Percentiles rank a stretch among this genome's conserved stretches.
phyloP scores from a whole-genome alignment of 1,284 basidiomycete genomes.

The Sporisorium graminicola region DNA sequence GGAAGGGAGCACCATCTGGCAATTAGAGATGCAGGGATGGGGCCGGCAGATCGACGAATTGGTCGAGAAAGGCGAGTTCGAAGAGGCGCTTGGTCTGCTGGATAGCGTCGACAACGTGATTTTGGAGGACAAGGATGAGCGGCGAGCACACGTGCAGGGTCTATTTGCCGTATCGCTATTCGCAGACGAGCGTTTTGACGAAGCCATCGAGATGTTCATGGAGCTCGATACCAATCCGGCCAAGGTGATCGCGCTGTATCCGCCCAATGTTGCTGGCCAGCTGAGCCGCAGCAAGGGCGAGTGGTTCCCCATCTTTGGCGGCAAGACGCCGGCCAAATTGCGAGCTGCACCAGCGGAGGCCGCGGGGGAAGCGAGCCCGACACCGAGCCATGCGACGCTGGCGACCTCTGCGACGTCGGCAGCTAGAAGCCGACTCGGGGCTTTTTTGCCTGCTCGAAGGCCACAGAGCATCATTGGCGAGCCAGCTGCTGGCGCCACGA shows the following conservation, averaged over 20 bases:
- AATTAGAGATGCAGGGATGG: constrained; percentile 80
- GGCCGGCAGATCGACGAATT: constrained; percentile 87
- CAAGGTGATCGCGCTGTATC: constrained; percentile 90
- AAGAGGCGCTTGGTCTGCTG: constrained; percentile 84
- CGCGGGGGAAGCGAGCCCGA: constrained; percentile 21
- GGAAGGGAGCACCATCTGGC: constrained; percentile 77
- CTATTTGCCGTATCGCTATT: constrained; percentile 80
- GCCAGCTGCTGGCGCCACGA: constrained; percentile 6
- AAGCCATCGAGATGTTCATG: constrained; percentile 88
- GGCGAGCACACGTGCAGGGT: constrained; percentile 72
- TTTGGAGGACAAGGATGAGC: constrained; percentile 75
- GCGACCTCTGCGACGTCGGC: constrained; percentile 29
- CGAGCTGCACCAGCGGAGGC: constrained; percentile 12
- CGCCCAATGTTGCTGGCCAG: constrained; percentile 82
- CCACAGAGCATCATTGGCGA: constrained; percentile 53
- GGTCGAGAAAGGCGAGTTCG: constrained; percentile 79
- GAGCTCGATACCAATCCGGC: constrained; percentile 91
- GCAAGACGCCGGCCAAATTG: constrained; percentile 72
- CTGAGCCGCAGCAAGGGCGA: constrained; percentile 77
- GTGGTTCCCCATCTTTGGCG: constrained; percentile 91
- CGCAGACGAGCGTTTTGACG: constrained; percentile 77
- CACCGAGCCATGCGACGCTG: constrained; percentile 29
- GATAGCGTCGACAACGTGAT: constrained; percentile 78
- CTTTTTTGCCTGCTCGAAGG: constrained; percentile 30
- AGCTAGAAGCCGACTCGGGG: constrained; percentile 62